Base-by-base conservation (phyloP, 176 grass and related monocot species). In the Hordeum marinum region DNA sequence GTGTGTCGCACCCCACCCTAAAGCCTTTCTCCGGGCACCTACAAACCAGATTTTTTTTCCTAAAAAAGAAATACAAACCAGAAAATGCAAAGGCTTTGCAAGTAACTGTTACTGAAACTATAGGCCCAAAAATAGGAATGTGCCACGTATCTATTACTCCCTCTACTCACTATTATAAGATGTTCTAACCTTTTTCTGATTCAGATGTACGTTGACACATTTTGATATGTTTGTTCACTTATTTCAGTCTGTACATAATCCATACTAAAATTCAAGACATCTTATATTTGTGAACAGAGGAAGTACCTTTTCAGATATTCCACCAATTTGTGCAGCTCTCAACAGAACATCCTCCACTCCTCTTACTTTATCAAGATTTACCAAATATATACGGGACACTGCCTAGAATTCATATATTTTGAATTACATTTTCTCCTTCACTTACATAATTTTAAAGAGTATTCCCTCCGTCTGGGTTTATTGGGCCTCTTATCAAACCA, bases 331-430 rank as follows among this genome's bases (percentile, higher is more conserved):
- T 63, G 91, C 85, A 84, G 93, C 90, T 90, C 96, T 94, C 45
- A 91, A 76, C 29, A 99, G n/a, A 84, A 92, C 86, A 90, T 99
- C 96, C 81, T 99, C 96, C 81, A 99, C 93, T 2, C 91, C 88
- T 91, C 93, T 99, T 48, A 94, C 93, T 86, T 96, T 96, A 36
- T 99, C 93, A 48, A 92, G 96, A 91, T 68, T 99, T 68, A 99
- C 96, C 77, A 80, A 64, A 80, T 60, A 59, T 21, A 65, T 80
- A 25, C 60, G 77, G 77, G 34, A 80, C 59, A 80, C 77, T 65
- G 39, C 17, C 5, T 65, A 46, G 8, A 45, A 15, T 64, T 13
- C 25, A 78, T 9, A 80, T 64, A 27, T 63, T 45, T 65, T 21
- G 21, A 80, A 43, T 43, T 45, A 13, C 15, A 62, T 61, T 42